phyloP scores from a whole-genome alignment of 768 basidiomycete species.

The Tylopilus rubrobrunneus region DNA sequence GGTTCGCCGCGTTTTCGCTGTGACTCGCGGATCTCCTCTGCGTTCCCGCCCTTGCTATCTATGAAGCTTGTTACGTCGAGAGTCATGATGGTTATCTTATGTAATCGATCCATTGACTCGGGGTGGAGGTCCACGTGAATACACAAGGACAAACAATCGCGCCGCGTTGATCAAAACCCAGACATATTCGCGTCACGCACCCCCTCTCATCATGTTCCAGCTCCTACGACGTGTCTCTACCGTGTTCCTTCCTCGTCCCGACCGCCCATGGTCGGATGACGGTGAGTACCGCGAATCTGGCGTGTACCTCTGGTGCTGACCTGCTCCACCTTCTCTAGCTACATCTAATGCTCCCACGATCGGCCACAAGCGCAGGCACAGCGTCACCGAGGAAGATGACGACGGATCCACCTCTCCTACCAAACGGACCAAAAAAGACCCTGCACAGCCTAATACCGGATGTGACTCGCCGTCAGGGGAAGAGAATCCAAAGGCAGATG shows the following conservation, averaged over 20 bases:
- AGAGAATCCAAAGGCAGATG: conserved; percentile 6
- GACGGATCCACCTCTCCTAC: conserved; percentile 28
- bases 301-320: conserved; percentile 7
- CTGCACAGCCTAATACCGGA: conserved; percentile 28
- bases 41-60: conserved; percentile 87
- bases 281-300: conserved; percentile 41
- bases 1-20: conserved; percentile 88
- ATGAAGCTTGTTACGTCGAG: conserved; percentile 79
- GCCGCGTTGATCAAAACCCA: not conserved
- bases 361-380: conserved; percentile 63
- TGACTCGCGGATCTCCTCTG: conserved; percentile 85
- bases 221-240: conserved; percentile 69
- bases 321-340: conserved; percentile 37
- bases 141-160: conserved; percentile 27
- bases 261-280: conserved; percentile 76
- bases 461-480: conserved; percentile 19
- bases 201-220: conserved; percentile 48
- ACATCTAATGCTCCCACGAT: conserved; percentile 72
- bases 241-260: conserved; percentile 64
- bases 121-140: not conserved
- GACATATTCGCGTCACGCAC: conserved; percentile 2
- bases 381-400: conserved; percentile 39
- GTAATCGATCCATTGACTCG: no score
- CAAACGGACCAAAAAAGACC: conserved; percentile 33
- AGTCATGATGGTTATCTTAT: conserved; percentile 62